Base-by-base conservation (phyloP, 1,139 yeast genomes). In the Schizosaccharomyces versatilis region DNA sequence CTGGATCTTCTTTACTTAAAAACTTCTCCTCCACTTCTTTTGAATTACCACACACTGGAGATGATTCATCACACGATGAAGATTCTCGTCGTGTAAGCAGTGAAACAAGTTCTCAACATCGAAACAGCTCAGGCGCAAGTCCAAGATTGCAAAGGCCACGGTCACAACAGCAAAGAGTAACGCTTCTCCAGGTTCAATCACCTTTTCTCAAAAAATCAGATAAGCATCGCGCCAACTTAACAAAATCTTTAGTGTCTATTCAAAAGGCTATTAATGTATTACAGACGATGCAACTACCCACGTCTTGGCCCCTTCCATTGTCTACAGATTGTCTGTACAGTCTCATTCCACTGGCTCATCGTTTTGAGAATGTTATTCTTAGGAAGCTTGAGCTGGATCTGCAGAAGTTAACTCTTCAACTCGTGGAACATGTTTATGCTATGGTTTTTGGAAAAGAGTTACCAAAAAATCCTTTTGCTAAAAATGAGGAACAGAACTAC, bases 151-250 rank as follows among this genome's bases (percentile, higher is more conserved):
- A 24, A 2, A 41, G 19, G 8, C 19, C 47, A 7, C 12, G 24
- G 3, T 24, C 49, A 5, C 19, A 32, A 7, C 49, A 44, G 8
- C 49, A 44, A 44, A 44, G 38, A 3, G 38, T 44, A 8, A 19
- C 49, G 8, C 19, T 44, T 24, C 32, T 44, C 7, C 19, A 12
- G 32, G 32, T 36, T 3, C 49, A 44, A 9, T 44, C 49, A 19
- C 49, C 49, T 17, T 44, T 44, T 44, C 36, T 44, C 38, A 44
- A 44, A 32, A 44, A 17, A 32, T 17, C 49, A 24, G 49, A 44
- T 9, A 44, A 44, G 36, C 38, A 44, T 19, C 19, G 49, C 15
- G 49, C 49, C 10, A 44, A 44, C 14, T 36, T 44, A 8, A 44
- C 19, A 7, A 44, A 44, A 12, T 19, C 49, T 17, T 19, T 44